Evolutionary conservation across 345 rosid genomes (phyloP).

Genomic region (Ceriops tagal): DNA sequence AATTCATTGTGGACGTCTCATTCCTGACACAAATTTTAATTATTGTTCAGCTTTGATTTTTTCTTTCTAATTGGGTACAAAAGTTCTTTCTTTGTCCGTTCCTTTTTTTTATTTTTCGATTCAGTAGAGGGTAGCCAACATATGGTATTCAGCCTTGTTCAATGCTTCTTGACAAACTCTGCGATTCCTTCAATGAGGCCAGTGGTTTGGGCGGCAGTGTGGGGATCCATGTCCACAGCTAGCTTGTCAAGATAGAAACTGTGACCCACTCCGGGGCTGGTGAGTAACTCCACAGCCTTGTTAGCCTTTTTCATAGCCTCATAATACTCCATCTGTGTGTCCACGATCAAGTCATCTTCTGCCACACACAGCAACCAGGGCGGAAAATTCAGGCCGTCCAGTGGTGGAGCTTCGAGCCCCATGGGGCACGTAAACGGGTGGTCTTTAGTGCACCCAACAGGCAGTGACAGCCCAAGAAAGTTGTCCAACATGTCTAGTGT

Average conservation of each 20-base stretch:
- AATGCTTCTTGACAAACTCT: slow-evolving; percentile 36
- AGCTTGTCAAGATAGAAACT: slow-evolving; percentile 56
- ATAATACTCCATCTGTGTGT: slow-evolving; percentile 57
- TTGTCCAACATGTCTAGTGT: slow-evolving; percentile 61
- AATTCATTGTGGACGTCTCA: too few relatives aligned
- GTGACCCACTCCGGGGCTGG: slow-evolving; percentile 52
- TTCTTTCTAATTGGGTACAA: too few relatives aligned
- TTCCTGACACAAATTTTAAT: too few relatives aligned
- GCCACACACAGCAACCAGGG: slow-evolving; percentile 51
- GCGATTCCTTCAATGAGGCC: slow-evolving; percentile 34
- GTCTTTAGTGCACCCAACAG: slow-evolving; percentile 41
- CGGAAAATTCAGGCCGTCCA: slow-evolving; percentile 41
- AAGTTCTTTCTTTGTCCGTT: too few relatives aligned
- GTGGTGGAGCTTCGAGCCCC: slow-evolving; percentile 41
- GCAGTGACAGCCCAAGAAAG: slow-evolving; percentile 44
- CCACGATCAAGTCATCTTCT: slow-evolving; percentile 43
- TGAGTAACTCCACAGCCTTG: slow-evolving; percentile 45
- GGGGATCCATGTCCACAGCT: slow-evolving; percentile 43
- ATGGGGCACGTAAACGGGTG: slow-evolving; percentile 61
- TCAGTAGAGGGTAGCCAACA: background rate
- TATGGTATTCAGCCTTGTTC: background rate
- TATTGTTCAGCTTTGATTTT: too few relatives aligned
- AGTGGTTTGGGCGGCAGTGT: slow-evolving; percentile 34
- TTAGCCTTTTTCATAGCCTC: slow-evolving; percentile 45
- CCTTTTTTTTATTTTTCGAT: too few relatives aligned